phyloP scores from a whole-genome alignment of 1,284 basidiomycete species.

The Stereum hirsutum region DNA sequence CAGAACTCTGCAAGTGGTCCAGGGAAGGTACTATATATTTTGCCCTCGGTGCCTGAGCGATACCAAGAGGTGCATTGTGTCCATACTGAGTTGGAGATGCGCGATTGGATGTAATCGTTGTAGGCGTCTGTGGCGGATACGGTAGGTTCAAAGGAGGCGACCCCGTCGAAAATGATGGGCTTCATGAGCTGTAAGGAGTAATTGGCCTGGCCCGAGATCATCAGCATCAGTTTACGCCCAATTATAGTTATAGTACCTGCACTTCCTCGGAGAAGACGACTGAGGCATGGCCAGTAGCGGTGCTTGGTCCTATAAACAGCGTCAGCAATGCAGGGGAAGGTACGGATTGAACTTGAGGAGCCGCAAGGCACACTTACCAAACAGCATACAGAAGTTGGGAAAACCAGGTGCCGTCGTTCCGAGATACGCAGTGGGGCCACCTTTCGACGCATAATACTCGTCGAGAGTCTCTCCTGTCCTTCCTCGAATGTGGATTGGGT shows the following conservation, averaged over 20 bases:
- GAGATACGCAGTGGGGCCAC: slow-evolving; percentile 24
- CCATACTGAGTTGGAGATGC: slow-evolving; percentile 27
- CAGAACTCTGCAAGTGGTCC: slow-evolving; percentile 22
- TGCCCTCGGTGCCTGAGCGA: slow-evolving; percentile 21
- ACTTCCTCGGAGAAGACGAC: slow-evolving; percentile 34
- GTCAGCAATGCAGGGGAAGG: too few relatives aligned
- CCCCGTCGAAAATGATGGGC: slow-evolving; percentile 21
- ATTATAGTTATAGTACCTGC: slow-evolving; percentile 21
- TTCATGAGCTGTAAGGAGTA: slow-evolving; percentile 30
- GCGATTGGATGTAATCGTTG: slow-evolving; percentile 28
- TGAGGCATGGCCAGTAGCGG: slow-evolving; percentile 35
- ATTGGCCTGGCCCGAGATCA: too few relatives aligned
- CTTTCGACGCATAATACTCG: slow-evolving; percentile 25
- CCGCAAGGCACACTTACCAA: slow-evolving; percentile 7
- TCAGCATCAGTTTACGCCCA: too few relatives aligned
- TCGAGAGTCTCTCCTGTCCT: slow-evolving; percentile 17
- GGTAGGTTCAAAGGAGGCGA: slow-evolving; percentile 8
- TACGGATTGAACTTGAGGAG: too few relatives aligned
- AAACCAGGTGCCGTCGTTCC: slow-evolving; percentile 26
- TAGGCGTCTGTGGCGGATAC: slow-evolving; percentile 26
- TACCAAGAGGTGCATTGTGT: slow-evolving; percentile 32
- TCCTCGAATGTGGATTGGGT: slow-evolving; percentile 19
- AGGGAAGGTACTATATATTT: slow-evolving; percentile 29
- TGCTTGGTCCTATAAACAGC: slow-evolving; percentile 40
- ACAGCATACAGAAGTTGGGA: slow-evolving; percentile 27